Conservation (phyloP, 139 green algal genomes). For the Parachlorella kessleri region DNA sequence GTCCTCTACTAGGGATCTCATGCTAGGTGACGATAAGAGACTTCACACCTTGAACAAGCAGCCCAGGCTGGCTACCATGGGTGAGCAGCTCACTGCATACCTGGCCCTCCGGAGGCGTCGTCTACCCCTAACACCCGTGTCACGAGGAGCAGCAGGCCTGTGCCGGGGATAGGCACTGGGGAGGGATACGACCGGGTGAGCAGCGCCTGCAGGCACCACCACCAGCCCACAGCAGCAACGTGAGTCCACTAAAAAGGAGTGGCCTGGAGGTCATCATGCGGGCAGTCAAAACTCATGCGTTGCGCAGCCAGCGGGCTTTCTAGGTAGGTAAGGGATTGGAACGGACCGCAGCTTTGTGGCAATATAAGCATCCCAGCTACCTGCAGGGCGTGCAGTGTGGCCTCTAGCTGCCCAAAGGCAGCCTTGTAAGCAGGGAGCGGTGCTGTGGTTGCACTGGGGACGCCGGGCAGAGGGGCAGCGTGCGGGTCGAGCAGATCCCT, state of each 20-base stretch:
- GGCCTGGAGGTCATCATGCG: too few species aligned
- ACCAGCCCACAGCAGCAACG: neutral
- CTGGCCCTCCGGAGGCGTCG: neutral
- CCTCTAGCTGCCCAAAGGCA: conserved; percentile 21
- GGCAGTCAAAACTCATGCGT: too few species aligned
- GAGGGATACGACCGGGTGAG: conserved; percentile 27
- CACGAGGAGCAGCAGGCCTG: conserved; percentile 39
- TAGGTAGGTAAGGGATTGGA: too few species aligned
- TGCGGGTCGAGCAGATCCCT: conserved; percentile 8
- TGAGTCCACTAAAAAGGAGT: too few species aligned
- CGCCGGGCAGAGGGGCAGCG: conserved; percentile 11
- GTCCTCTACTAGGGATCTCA: too few species aligned
- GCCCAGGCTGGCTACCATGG: too few species aligned
- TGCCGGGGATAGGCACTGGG: conserved; percentile 41
- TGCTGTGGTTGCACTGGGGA: neutral
- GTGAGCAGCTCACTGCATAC: too few species aligned
- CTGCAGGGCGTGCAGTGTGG: conserved; percentile 34
- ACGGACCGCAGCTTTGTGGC: too few species aligned
- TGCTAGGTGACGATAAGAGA: too few species aligned
- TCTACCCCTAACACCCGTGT: conserved; percentile 49
- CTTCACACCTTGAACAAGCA: too few species aligned
- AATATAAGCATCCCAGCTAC: too few species aligned
- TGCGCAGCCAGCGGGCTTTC: too few species aligned
- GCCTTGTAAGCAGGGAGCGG: neutral
- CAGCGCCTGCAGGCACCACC: conserved; percentile 30